phyloP scores from a whole-genome alignment of 164 flowering plant species.

The Magnolia kwangsiensis region DNA sequence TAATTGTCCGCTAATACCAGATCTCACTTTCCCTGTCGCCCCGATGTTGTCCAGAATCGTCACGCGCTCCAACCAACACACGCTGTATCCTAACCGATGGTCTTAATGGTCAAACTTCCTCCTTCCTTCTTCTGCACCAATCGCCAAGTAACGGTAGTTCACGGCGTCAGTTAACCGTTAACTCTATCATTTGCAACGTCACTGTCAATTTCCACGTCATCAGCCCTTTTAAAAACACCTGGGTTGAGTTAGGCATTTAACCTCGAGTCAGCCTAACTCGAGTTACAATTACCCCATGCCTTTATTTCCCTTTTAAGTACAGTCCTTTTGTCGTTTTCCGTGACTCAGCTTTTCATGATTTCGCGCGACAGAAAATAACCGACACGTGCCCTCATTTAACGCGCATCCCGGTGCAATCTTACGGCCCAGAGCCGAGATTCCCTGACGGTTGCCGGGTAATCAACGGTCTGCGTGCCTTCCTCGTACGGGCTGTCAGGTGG shows the following conservation, averaged over 20 bases:
- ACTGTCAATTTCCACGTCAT: conserved; percentile 19
- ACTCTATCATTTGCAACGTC: neutral
- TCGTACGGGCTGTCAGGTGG: neutral
- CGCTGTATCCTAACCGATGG: neutral
- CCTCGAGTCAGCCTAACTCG: conserved; percentile 15
- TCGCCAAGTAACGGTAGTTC: neutral
- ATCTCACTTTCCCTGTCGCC: neutral
- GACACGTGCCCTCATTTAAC: conserved; percentile 24
- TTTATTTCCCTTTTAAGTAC: conserved; percentile 16
- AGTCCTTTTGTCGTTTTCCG: conserved; percentile 33
- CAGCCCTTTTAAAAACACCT: neutral
- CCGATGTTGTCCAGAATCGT: neutral
- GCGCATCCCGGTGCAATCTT: conserved; percentile 11
- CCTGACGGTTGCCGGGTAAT: conserved; percentile 9
- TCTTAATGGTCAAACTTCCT: conserved; percentile 12
- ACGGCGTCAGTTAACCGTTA: conserved; percentile 17
- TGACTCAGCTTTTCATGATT: conserved; percentile 33
- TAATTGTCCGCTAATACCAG: neutral
- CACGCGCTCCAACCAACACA: neutral
- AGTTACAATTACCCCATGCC: conserved; percentile 12
- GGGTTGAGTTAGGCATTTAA: conserved; percentile 8
- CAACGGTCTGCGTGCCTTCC: conserved; percentile 10
- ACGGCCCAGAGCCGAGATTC: conserved; percentile 17
- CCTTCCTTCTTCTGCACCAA: neutral
- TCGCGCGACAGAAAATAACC: conserved; percentile 5